Evolutionary conservation across 495 filamentous ascomycete genomes (phyloP).

Genomic region (Cairneyella variabilis): DNA sequence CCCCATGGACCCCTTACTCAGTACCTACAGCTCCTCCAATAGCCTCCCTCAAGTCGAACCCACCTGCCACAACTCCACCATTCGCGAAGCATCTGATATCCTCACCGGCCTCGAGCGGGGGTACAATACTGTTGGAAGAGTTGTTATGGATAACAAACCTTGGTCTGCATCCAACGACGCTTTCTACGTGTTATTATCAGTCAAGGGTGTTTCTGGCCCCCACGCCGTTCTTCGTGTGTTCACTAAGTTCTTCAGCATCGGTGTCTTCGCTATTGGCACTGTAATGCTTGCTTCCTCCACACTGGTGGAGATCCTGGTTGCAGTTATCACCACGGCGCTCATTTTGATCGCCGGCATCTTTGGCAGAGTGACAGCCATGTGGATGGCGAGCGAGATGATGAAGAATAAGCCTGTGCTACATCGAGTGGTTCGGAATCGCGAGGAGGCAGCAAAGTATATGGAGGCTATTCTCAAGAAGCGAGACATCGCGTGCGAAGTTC

Average conservation of each 20-base stretch:
- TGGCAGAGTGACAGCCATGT: neutral
- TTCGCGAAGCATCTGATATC: too few relatives aligned
- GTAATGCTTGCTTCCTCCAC: neutral
- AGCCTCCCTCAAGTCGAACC: too few relatives aligned
- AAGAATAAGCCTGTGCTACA: neutral
- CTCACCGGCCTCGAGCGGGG: too few relatives aligned
- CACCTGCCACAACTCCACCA: too few relatives aligned
- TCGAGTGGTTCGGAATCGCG: neutral
- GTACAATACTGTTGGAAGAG: neutral
- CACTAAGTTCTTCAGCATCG: neutral
- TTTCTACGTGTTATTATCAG: neutral
- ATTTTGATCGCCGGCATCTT: neutral
- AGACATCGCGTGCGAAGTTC: neutral
- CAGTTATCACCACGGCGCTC: neutral
- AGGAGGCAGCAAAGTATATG: neutral
- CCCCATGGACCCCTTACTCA: too few relatives aligned
- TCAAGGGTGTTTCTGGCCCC: neutral
- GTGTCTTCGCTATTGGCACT: neutral
- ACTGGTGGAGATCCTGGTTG: neutral
- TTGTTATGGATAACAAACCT: neutral
- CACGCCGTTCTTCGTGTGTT: neutral
- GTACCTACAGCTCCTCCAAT: too few relatives aligned
- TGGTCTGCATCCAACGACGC: too few relatives aligned
- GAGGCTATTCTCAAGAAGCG: neutral
- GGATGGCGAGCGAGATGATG: constrained; percentile 3